These are phyloP conservation scores for Huntiella moniliformis DNA, from an alignment of 2,329 filamentous ascomycete species.

Conservation along the genomic window DNA sequence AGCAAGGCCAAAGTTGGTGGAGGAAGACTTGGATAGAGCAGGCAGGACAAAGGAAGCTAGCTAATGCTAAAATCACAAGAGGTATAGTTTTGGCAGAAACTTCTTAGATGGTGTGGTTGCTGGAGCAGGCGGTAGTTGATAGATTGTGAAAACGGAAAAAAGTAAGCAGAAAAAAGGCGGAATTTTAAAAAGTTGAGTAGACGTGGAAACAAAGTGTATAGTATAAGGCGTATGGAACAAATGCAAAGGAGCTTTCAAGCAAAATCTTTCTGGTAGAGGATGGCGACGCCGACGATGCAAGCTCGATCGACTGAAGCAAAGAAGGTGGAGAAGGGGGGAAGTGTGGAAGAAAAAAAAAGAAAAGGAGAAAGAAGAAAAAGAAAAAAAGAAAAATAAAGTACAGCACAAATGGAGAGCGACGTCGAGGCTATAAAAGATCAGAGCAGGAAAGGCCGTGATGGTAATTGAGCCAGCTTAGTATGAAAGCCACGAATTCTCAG, in stretches of 20 bases:
- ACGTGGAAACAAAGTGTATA: constrained; percentile 13
- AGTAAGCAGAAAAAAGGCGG: background rate
- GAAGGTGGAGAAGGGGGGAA: constrained; percentile 18
- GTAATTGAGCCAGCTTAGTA: too few species aligned
- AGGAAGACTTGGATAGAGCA: too few species aligned
- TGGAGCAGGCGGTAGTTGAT: background rate
- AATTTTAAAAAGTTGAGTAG: too few species aligned
- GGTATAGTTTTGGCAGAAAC: too few species aligned
- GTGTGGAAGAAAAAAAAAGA: constrained; percentile 17
- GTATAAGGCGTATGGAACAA: constrained; percentile 11
- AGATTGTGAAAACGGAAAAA: constrained; percentile 5
- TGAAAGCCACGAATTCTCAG: too few species aligned
- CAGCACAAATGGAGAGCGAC: constrained; percentile 15
- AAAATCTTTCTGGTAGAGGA: constrained; percentile 14
- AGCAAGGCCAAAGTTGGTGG: too few species aligned
- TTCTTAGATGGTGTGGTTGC: too few species aligned
- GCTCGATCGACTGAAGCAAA: constrained; percentile 17
- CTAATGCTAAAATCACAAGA: too few species aligned
- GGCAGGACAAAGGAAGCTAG: too few species aligned
- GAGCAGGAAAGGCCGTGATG: too few species aligned
- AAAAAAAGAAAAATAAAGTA: constrained; percentile 16
- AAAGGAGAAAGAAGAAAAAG: constrained; percentile 18
- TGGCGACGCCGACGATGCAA: constrained; percentile 17
- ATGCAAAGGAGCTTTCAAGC: constrained; percentile 13
- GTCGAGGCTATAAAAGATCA: constrained; percentile 6